Evolutionary conservation across 2,329 filamentous ascomycete genomes (phyloP).

Genomic region (Monosporascus sp.): DNA sequence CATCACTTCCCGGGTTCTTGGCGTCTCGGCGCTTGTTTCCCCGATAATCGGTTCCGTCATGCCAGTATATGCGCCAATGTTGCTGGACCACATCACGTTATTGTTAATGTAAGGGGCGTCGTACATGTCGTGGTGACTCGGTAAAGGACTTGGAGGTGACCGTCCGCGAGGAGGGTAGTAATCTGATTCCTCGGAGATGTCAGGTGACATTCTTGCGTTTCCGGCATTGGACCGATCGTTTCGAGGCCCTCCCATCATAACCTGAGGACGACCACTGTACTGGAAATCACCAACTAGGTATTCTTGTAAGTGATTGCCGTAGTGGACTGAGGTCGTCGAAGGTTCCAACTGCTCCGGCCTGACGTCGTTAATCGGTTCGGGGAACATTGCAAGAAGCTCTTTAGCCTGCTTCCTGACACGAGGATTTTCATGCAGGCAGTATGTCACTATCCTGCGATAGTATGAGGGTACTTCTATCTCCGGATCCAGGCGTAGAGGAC

Average conservation of each 20-base stretch:
- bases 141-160: slow-evolving; percentile 48
- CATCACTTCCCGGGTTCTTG: slow-evolving; percentile 10
- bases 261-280: slow-evolving; percentile 28
- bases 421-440: slow-evolving; percentile 72
- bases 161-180: slow-evolving; percentile 46
- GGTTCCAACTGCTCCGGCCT: slow-evolving; percentile 19
- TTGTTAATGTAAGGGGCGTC: slow-evolving; percentile 21
- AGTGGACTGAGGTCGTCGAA: slow-evolving; percentile 36
- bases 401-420: slow-evolving; percentile 68
- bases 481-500: slow-evolving; percentile 60
- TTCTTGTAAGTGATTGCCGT: slow-evolving; percentile 34
- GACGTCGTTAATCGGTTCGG: slow-evolving; percentile 31
- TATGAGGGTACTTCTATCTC: slow-evolving; percentile 68
- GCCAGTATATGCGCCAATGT: slow-evolving; percentile 10
- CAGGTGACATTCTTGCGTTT: slow-evolving; percentile 30
- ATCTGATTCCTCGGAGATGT: slow-evolving; percentile 35
- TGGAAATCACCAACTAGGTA: slow-evolving; percentile 34
- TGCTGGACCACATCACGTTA: slow-evolving; percentile 17
- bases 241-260: slow-evolving; percentile 37
- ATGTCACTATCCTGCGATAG: slow-evolving; percentile 70
- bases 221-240: slow-evolving; percentile 40
- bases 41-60: slow-evolving; percentile 9
- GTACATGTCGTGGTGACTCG: slow-evolving; percentile 37
- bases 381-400: slow-evolving; percentile 66
- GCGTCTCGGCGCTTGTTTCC: slow-evolving; percentile 15